Evolutionary conservation across 78 protist genomes (phyloP).

Genomic region (Bigelowiella natans): DNA sequence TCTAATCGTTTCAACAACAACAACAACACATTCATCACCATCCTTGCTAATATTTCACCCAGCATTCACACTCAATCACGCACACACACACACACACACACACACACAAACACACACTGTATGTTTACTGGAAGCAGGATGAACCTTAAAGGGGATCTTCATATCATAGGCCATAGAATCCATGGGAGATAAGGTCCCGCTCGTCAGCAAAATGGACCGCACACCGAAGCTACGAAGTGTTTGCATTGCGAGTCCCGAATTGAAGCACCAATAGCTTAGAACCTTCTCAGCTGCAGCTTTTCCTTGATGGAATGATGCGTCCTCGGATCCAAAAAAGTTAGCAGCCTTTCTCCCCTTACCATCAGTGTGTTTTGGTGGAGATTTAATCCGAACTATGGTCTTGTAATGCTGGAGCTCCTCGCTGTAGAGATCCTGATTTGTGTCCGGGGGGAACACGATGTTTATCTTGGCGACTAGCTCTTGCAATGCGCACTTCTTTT

Average conservation of each 20-base stretch:
- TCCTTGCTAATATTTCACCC: not conserved
- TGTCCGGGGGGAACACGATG: not conserved
- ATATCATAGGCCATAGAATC: slow-evolving; percentile 37
- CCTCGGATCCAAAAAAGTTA: no score
- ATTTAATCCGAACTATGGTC: not conserved
- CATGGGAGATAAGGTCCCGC: slow-evolving; percentile 93
- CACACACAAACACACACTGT: no score
- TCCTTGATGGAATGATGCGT: no score
- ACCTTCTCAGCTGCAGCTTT: not conserved
- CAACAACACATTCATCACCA: no score
- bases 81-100: no score
- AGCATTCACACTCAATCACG: not conserved
- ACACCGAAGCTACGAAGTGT: not conserved
- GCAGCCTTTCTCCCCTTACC: no score
- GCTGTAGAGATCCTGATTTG: not conserved
- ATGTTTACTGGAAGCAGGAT: not conserved
- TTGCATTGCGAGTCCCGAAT: slow-evolving; percentile 30
- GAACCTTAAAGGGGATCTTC: slow-evolving; percentile 15
- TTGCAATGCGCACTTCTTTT: not conserved
- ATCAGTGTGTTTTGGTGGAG: no score
- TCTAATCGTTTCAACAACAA: not conserved
- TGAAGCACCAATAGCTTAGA: slow-evolving; percentile 31
- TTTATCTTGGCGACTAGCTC: not conserved
- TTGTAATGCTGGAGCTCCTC: not conserved
- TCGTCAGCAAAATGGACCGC: slow-evolving; percentile 65